Evolutionary conservation across 1,139 yeast genomes (phyloP), one percentile per base, ranked within the genome.

Genomic region (Scheffersomyces cryptocercus): DNA sequence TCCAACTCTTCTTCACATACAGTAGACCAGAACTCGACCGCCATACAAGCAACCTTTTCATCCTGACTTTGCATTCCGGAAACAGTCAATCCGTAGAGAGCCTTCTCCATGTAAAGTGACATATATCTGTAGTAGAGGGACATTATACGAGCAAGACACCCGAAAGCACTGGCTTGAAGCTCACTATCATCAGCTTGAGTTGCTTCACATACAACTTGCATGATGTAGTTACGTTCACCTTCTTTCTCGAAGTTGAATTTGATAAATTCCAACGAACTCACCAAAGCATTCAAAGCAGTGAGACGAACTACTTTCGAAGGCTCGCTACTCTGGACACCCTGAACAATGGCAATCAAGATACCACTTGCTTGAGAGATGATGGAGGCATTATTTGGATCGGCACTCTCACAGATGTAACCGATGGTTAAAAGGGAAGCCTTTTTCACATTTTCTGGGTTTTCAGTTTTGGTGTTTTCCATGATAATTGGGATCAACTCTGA

Each of bases 131-230:
- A 93, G 73, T 91, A 93, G 51, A 88, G 73, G 44, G 88, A 82
- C 96, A 93, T 90, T 53, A 93, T 90, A 58, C 88, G 82, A 36
- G 97, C 95, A 48, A 93, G 78, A 61, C 97, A 95, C 44, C 97
- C 99, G 68, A 89, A 93, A 0, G 98, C 97, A 39, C 96, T 87
- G 10, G 96, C 93, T 68, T 91, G 97, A 49, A 93, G 75, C 56
- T 87, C 95, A 38, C 77, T 70, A 58, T 87, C 88, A 41, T 81
- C 80, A 28, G 96, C 88, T 66, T 93, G 97, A 14, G 99, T 91
- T 15, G 98, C 97, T 67, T 93, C 99, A 69, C 99, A 93, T 10
- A 93, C 97, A 40, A 93, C 98, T 71, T 90, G 97, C 99, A 93
- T 93, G 62, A 93, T 87, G 67, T 87, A 91, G 65, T 93, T 90